These are phyloP conservation scores for Cytospora chrysosperma DNA, from an alignment of 2,329 filamentous ascomycete species.

Conservation along the genomic window DNA sequence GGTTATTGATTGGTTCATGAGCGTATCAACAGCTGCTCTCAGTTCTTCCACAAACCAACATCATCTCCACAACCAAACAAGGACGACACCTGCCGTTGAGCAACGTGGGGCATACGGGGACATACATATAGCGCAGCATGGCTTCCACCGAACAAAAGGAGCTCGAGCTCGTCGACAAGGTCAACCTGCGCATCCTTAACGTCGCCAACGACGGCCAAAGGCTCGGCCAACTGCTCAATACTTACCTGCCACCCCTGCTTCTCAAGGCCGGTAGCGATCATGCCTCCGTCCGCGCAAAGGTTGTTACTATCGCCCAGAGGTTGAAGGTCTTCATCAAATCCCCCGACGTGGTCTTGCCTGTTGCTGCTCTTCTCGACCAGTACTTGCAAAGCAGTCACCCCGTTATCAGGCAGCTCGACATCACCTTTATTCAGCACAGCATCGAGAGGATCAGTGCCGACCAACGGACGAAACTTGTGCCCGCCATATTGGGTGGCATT, in stretches of 20 bases:
- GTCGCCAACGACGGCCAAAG: conserved; percentile 82
- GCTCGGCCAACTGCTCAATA: conserved; percentile 73
- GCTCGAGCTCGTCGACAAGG: conserved; percentile 77
- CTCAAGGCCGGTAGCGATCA: conserved; percentile 84
- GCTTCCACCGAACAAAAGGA: conserved; percentile 63
- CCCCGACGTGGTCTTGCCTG: conserved; percentile 71
- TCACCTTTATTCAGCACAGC: conserved; percentile 87
- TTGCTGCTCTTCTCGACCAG: conserved; percentile 80
- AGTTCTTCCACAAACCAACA: background rate
- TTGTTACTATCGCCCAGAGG: conserved; percentile 51
- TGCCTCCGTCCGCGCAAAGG: conserved; percentile 74
- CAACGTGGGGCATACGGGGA: background rate
- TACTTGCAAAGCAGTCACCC: conserved; percentile 77
- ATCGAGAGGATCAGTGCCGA: conserved; percentile 48
- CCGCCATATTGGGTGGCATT: conserved; percentile 67
- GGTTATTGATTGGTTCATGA: background rate
- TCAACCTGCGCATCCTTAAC: conserved; percentile 77
- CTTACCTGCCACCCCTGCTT: conserved; percentile 77
- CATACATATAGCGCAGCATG: conserved; percentile 6
- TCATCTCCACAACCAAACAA: background rate
- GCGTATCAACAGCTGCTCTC: background rate
- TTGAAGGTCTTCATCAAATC: conserved; percentile 55
- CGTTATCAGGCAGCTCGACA: conserved; percentile 82
- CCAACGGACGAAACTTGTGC: conserved; percentile 72
- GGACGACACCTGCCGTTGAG: background rate